Evolutionary conservation across 495 filamentous ascomycete genomes (phyloP).

Genomic region (Aspergillus ellipticus): DNA sequence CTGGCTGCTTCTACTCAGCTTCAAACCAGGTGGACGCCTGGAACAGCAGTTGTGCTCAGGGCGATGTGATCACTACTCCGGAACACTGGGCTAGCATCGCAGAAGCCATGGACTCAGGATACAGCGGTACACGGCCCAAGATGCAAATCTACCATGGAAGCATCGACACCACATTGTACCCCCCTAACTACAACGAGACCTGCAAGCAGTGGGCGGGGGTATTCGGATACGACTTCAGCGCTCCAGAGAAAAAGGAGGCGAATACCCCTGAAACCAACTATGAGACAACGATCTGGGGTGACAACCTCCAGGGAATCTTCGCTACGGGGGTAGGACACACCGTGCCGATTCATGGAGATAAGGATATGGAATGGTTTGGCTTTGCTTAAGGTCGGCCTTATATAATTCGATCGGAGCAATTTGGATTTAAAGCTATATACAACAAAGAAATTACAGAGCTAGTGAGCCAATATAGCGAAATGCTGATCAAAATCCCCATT

Average conservation of each 20-base stretch:
- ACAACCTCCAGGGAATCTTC: conserved; percentile 46
- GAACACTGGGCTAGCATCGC: conserved; percentile 50
- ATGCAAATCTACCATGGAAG: conserved; percentile 57
- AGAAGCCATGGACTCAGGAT: conserved; percentile 49
- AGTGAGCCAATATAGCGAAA: no score
- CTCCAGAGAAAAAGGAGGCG: conserved; percentile 25
- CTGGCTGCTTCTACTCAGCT: conserved; percentile 53
- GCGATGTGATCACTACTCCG: conserved; percentile 40
- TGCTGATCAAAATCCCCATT: no score
- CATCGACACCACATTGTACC: conserved; percentile 45
- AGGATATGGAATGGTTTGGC: conserved; percentile 49
- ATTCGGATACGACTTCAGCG: conserved; percentile 30
- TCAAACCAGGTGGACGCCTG: conserved; percentile 35
- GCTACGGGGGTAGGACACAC: conserved; percentile 47
- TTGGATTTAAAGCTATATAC: no score
- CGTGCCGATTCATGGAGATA: conserved; percentile 44
- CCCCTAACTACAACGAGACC: conserved; percentile 49
- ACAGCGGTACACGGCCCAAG: conserved; percentile 49
- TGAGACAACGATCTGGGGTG: conserved; percentile 47
- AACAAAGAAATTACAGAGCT: no score
- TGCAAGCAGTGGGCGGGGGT: conserved; percentile 58
- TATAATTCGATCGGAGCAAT: no score
- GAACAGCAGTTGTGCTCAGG: conserved; percentile 46
- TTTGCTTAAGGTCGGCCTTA: conserved; percentile 2
- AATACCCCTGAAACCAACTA: conserved; percentile 41